Conservation (phyloP, 441 rosid genomes). For the Bruguiera hainesii region DNA sequence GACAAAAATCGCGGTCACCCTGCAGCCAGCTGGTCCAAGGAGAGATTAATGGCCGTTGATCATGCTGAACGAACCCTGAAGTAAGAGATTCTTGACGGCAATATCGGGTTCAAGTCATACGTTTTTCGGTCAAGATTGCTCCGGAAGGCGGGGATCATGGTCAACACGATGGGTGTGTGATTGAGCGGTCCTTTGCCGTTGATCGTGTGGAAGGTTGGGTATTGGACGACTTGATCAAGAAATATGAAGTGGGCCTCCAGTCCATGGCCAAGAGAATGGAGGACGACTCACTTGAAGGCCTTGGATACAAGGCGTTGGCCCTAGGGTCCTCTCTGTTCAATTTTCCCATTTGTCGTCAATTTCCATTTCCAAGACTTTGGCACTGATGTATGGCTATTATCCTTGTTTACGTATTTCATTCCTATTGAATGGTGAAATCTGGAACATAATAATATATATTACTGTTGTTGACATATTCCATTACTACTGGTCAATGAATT, state of each 20-base stretch:
- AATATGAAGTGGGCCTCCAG: slow-evolving; percentile 39
- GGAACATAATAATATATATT: too few species aligned
- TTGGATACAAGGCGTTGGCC: background rate
- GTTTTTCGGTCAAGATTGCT: slow-evolving; percentile 39
- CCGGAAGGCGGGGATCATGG: slow-evolving; percentile 14
- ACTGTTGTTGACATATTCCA: too few species aligned
- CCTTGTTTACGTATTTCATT: too few species aligned
- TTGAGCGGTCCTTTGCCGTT: slow-evolving; percentile 54
- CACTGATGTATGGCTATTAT: too few species aligned
- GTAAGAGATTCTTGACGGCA: slow-evolving; percentile 56
- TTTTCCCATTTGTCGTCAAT: too few species aligned
- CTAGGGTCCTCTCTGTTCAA: background rate
- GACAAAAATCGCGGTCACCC: background rate
- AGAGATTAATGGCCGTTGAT: slow-evolving; percentile 46
- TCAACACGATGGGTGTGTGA: slow-evolving; percentile 37
- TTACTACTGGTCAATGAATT: too few species aligned
- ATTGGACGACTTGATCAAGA: slow-evolving; percentile 42
- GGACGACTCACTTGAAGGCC: slow-evolving; percentile 18
- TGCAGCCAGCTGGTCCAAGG: slow-evolving; percentile 39
- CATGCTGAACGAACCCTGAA: slow-evolving; percentile 22
- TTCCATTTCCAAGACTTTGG: too few species aligned
- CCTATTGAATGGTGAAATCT: too few species aligned
- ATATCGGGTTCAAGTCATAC: slow-evolving; percentile 52
- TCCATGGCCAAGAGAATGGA: slow-evolving; percentile 41
- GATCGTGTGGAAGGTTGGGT: slow-evolving; percentile 49